These are phyloP conservation scores for Populus alba DNA, from an alignment of 345 rosid species.

Conservation along the genomic window DNA sequence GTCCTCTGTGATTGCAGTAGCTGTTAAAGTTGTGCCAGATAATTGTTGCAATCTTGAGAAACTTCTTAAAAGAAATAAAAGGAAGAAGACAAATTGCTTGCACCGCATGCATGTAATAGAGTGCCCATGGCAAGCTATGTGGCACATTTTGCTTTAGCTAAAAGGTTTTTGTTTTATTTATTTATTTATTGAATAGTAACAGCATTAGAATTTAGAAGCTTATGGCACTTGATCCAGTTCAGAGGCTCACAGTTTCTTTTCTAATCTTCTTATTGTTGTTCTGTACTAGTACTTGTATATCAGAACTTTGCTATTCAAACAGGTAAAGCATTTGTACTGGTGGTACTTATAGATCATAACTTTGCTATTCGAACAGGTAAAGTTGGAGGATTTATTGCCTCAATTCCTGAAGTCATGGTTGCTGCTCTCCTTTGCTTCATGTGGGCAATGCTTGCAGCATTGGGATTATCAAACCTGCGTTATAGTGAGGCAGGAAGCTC, in stretches of 20 bases:
- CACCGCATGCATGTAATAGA: neutral
- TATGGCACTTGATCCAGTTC: neutral
- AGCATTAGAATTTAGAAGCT: neutral
- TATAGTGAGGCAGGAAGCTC: constrained; percentile 99
- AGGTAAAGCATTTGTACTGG: constrained; percentile 52
- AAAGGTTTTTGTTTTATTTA: neutral
- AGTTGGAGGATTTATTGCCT: constrained; percentile 95
- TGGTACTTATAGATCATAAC: neutral
- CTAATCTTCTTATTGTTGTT: neutral
- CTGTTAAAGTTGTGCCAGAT: neutral
- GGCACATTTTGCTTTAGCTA: neutral
- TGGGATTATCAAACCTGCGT: constrained; percentile 89
- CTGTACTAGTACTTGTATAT: neutral
- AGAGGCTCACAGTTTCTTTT: constrained; percentile 2
- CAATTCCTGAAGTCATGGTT: constrained; percentile 92
- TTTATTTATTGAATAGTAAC: neutral
- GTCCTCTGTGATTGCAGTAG: neutral
- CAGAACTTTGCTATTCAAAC: constrained; percentile 14
- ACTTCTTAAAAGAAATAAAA: neutral
- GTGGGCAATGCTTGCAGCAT: constrained; percentile 97
- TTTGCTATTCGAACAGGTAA: constrained; percentile 54
- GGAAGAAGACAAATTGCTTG: neutral
- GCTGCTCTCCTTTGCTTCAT: constrained; percentile 96
- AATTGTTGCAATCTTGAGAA: neutral
- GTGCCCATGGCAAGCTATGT: neutral